These are phyloP conservation scores for Brettanomyces anomalus DNA, from an alignment of 805 yeast species.

Conservation along the genomic window DNA sequence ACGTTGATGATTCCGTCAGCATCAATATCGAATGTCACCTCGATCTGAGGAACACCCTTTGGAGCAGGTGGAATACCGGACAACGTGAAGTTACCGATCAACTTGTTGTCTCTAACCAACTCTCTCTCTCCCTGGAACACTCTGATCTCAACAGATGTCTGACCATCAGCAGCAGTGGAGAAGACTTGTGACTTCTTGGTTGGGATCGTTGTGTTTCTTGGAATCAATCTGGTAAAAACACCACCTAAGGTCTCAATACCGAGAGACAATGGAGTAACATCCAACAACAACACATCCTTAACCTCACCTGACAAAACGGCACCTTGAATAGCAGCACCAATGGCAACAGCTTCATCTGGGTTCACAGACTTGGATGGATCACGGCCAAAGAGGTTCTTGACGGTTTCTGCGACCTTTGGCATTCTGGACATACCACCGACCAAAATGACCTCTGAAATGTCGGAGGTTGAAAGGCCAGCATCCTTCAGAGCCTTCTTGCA, in stretches of 20 bases:
- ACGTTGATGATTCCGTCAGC: conserved; percentile 89
- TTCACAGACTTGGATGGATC: conserved; percentile 66
- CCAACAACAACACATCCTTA: conserved; percentile 66
- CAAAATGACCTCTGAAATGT: conserved; percentile 64
- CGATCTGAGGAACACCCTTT: conserved; percentile 91
- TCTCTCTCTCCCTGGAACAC: conserved; percentile 99
- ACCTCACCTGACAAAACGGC: conserved; percentile 80
- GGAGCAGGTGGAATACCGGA: conserved; percentile 94
- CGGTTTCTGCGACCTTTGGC: conserved; percentile 68
- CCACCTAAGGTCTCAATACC: conserved; percentile 99
- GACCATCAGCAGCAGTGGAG: conserved; percentile 95
- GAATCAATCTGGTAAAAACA: conserved; percentile 85
- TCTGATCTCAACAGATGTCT: conserved; percentile 93
- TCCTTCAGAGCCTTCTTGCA: conserved; percentile 68
- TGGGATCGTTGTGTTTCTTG: conserved; percentile 94
- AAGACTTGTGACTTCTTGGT: conserved; percentile 93
- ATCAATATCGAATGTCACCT: conserved; percentile 92
- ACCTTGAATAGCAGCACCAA: conserved; percentile 88
- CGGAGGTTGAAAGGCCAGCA: conserved; percentile 56
- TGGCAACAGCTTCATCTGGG: conserved; percentile 91
- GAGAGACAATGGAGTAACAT: conserved; percentile 79
- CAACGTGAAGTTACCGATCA: conserved; percentile 93
- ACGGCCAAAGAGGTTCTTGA: conserved; percentile 48
- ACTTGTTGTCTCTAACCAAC: conserved; percentile 94
- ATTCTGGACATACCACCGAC: conserved; percentile 91